Evolutionary conservation across 2,329 filamentous ascomycete species (phyloP).

Genomic region (Diaporthe capsici): DNA sequence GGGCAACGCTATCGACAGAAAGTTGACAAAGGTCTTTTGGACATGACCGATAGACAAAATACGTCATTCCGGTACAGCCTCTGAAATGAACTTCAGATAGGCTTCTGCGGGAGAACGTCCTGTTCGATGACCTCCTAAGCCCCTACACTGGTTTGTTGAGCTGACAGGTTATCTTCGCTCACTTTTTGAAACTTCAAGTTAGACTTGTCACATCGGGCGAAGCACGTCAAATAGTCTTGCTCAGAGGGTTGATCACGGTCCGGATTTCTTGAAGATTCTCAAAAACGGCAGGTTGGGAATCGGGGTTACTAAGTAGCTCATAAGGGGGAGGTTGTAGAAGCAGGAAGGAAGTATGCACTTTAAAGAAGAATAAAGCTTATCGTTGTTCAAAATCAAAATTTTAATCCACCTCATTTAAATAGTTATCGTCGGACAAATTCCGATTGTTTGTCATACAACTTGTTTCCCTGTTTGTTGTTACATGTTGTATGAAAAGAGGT

Average conservation of each 20-base stretch:
- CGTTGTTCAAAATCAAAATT: too few relatives aligned
- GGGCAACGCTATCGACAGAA: conserved; percentile 3
- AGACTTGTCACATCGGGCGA: neutral
- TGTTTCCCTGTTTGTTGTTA: too few relatives aligned
- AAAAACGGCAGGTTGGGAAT: neutral
- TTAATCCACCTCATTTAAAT: too few relatives aligned
- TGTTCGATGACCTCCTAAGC: neutral
- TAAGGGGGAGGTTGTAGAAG: neutral
- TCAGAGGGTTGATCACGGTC: too few relatives aligned
- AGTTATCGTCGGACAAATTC: too few relatives aligned
- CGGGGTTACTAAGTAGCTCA: neutral
- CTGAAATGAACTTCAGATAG: neutral
- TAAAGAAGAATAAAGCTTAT: too few relatives aligned
- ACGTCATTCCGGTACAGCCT: conserved; percentile 18
- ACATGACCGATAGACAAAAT: conserved; percentile 26
- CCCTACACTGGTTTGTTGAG: neutral
- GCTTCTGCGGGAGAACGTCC: neutral
- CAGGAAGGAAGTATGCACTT: neutral
- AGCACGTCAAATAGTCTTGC: too few relatives aligned
- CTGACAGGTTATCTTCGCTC: neutral
- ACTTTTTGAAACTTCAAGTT: neutral
- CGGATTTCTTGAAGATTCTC: neutral
- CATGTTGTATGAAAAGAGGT: too few relatives aligned
- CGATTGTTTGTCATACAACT: too few relatives aligned
- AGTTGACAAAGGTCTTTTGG: conserved; percentile 16